phyloP scores from a whole-genome alignment of 2,329 filamentous ascomycete genomes.

The Fusarium decemcellulare region DNA sequence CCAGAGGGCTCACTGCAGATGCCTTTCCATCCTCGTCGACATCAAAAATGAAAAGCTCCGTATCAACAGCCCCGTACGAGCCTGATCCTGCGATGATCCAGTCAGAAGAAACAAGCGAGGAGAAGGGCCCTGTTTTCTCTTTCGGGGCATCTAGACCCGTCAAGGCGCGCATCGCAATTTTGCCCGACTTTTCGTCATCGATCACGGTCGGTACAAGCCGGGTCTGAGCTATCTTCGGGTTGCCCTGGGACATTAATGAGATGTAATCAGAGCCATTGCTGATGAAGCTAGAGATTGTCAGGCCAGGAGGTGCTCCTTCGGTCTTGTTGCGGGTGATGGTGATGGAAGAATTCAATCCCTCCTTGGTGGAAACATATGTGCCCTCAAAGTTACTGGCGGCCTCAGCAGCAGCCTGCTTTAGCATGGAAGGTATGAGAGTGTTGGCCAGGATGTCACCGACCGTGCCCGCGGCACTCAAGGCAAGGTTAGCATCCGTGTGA shows the following conservation, averaged over 20 bases:
- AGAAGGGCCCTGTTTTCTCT: neutral
- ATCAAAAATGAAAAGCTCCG: constrained; percentile 2
- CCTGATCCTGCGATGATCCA: neutral
- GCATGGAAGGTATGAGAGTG: constrained; percentile 17
- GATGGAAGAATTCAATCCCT: constrained; percentile 23
- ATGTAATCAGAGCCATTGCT: constrained; percentile 15
- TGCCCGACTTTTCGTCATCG: neutral
- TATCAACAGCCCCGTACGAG: neutral
- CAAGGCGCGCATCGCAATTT: constrained; percentile 3
- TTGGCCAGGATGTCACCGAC: constrained; percentile 19
- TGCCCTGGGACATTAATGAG: neutral
- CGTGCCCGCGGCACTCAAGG: neutral
- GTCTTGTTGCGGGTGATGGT: constrained; percentile 26
- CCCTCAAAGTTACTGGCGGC: constrained; percentile 27
- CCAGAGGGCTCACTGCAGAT: neutral
- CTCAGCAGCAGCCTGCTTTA: constrained; percentile 23
- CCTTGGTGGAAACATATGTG: constrained; percentile 13
- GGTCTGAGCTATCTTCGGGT: neutral
- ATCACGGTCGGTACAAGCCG: neutral
- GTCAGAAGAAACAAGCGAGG: neutral
- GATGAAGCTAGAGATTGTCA: constrained; percentile 19
- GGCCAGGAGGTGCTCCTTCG: constrained; percentile 14
- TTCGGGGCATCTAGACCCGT: neutral
- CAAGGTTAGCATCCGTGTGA: constrained; percentile 13
- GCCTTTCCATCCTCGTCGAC: constrained; percentile 8